phyloP scores from a whole-genome alignment of 2,329 filamentous ascomycete genomes.

The Fusarium brevicatenulatum region DNA sequence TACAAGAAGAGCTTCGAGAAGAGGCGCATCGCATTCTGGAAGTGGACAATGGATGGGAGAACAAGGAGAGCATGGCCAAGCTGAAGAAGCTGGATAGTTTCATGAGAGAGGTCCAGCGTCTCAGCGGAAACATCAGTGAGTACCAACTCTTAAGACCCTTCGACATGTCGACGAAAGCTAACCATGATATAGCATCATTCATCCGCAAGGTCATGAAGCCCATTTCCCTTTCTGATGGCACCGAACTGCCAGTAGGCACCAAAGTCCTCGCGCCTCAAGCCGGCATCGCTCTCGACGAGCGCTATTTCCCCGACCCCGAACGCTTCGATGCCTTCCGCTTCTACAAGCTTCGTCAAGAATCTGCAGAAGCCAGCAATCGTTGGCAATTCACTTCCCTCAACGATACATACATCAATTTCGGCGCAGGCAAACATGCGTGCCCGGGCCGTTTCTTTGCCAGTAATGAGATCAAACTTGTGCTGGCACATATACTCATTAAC shows the following conservation, averaged over 20 bases:
- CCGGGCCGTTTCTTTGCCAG: slow-evolving; percentile 60
- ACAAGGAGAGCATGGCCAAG: slow-evolving; percentile 56
- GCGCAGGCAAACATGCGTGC: slow-evolving; percentile 59
- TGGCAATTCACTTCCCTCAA: slow-evolving; percentile 57
- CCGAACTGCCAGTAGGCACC: slow-evolving; percentile 55
- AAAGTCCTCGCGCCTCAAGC: slow-evolving; percentile 55
- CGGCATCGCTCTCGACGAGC: slow-evolving; percentile 54
- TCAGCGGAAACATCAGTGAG: slow-evolving; percentile 57
- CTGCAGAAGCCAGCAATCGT: slow-evolving; percentile 51
- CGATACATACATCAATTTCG: slow-evolving; percentile 58
- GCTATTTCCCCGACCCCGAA: slow-evolving; percentile 53
- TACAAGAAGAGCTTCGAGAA: slow-evolving; percentile 58
- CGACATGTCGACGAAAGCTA: slow-evolving; percentile 8
- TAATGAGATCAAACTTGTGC: slow-evolving; percentile 58
- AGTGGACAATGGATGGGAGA: slow-evolving; percentile 54
- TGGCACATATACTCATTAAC: slow-evolving; percentile 55
- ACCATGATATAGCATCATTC: slow-evolving; percentile 52
- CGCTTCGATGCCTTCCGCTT: slow-evolving; percentile 62
- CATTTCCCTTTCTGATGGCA: slow-evolving; percentile 58
- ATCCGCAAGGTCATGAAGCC: slow-evolving; percentile 59
- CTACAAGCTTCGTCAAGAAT: slow-evolving; percentile 55
- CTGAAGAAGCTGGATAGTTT: slow-evolving; percentile 61
- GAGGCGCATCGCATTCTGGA: slow-evolving; percentile 58
- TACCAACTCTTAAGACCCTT: background rate
- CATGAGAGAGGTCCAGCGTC: slow-evolving; percentile 56